Base-by-base conservation (phyloP, 2,329 filamentous ascomycete species). In the Annulohypoxylon truncatum region DNA sequence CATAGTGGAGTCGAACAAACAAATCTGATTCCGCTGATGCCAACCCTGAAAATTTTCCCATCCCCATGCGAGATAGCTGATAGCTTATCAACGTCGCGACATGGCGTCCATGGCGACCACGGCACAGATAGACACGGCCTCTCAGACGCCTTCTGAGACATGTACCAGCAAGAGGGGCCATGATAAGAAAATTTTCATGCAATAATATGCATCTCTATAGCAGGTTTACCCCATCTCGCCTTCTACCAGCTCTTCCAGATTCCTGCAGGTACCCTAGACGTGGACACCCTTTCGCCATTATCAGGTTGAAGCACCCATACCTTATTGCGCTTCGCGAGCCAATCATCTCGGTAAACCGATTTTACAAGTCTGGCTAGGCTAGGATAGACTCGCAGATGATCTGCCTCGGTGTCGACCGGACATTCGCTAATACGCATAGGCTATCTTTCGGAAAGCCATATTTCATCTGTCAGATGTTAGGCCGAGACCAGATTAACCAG, bases 211-310 rank as follows among this genome's bases (percentile, higher is more conserved):
- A 63, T 35, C 46, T 63, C 35, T 20, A 59, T 68, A 64, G 64
- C 56, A 48, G 26, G 46, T 46, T 4, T 58, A 46, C 55, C 58
- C 67, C 65, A 64, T 66, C 60, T 59, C 51, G 44, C 48, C 47
- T 65, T 65, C 57, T 63, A 15, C 51, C 52, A 42, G 57, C 63
- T 66, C 64, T 71, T 70, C 65, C 67, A 68, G 65, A 70, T 72
- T 70, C 61, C 71, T 72, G 71, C 71, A 72, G 71, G 68, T 73
- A 71, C 71, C 71, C 67, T 69, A 62, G 67, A 67, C 64, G 60
- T 69, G 60, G 67, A 64, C 60, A 62, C 48, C 47, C 51, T 61
- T 61, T 57, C 59, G 60, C 64, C 65, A 64, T 54, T 53, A 71
- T 62, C 62, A 64, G 56, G 53, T 48, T 28, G 50, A 60, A 64